Base-by-base conservation (phyloP, 495 filamentous ascomycete genomes). In the Entonaema liquescens region DNA sequence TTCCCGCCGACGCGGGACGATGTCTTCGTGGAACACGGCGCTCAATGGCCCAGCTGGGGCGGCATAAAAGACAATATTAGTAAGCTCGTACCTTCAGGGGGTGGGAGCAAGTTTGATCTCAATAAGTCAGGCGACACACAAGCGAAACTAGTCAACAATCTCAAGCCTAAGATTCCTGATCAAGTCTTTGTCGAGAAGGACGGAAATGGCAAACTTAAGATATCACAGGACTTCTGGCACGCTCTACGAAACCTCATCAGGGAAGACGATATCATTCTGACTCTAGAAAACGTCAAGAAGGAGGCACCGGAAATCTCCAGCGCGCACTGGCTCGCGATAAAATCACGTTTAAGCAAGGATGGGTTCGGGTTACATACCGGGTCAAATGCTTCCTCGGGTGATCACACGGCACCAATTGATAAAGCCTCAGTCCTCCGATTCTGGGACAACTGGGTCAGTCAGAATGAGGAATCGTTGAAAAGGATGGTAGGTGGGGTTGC, bases 161-260 rank as follows among this genome's bases (percentile, higher is more conserved):
- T 86, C 11, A 57, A 76, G 9, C 15, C 78, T n/a, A 25, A 69
- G 25, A 73, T 86, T 1, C 84, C 84, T 0, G 73, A 79, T 11
- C 35, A 77, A 33, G 66, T 80, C 21, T 76, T 80, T 61, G 78
- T 81, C 29, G 74, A 78, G 25, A 77, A 77, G 29, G 79, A 84
- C 62, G 70, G 78, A 29, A 70, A 71, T 0, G 85, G 84, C 35
- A 80, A 82, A 31, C 56, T 77, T 0, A 70, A 80, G 47, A 83
- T 89, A 52, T 75, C 84, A 2, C 76, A 85, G 19, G 82, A 85
- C 7, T 87, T 89, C 55, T 90, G 85, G 86, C 76, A 82, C 52
- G 87, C 86, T 3, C 68, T 90, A 19, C 76, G 76, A 33, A 77
- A 78, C 11, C 42, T 66, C 8, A 78, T 81, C 28, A 54, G 59